These are phyloP conservation scores for Elongisporangium senticosum DNA, from an alignment of 352 stramenopile genomes.

Conservation along the genomic window DNA sequence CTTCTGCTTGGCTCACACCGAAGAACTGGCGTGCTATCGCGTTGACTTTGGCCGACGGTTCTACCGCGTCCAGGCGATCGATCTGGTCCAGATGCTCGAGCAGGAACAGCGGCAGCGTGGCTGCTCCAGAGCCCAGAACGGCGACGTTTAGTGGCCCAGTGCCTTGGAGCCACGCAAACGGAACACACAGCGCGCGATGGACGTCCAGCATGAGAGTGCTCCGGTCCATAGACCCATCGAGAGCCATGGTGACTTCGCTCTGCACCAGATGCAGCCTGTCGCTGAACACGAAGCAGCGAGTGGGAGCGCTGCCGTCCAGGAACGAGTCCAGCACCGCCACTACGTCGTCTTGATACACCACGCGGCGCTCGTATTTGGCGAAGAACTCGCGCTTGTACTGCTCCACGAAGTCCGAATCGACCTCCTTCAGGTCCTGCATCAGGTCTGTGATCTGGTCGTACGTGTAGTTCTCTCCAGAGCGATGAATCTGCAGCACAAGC, in stretches of 20 bases:
- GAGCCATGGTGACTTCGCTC: constrained; percentile 50
- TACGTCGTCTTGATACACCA: constrained; percentile 46
- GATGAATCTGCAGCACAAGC: constrained; percentile 43
- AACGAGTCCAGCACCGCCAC: constrained; percentile 64
- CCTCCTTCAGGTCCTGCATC: constrained; percentile 46
- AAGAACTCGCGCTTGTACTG: constrained; percentile 58
- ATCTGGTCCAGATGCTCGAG: constrained; percentile 30
- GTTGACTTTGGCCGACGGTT: constrained; percentile 46
- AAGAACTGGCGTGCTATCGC: constrained; percentile 39
- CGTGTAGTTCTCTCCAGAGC: constrained; percentile 68
- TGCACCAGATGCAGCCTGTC: constrained; percentile 66
- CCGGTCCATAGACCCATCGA: constrained; percentile 25
- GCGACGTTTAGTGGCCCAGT: constrained; percentile 16
- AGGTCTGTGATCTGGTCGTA: constrained; percentile 59
- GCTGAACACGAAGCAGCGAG: constrained; percentile 70
- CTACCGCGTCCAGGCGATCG: constrained; percentile 42
- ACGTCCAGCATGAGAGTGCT: constrained; percentile 52
- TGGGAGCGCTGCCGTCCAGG: constrained; percentile 22
- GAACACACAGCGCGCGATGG: constrained; percentile 51
- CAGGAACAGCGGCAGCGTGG: constrained; percentile 49
- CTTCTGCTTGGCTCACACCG: constrained; percentile 20
- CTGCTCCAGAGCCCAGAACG: constrained; percentile 53
- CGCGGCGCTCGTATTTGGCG: constrained; percentile 40
- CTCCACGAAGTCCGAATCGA: constrained; percentile 44
- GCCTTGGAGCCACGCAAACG: constrained; percentile 21